A percentile compares a stretch with the other conserved stretches of the same genome.
Conservation (phyloP, 257 asterid species). For the Lycium barbarum region DNA sequence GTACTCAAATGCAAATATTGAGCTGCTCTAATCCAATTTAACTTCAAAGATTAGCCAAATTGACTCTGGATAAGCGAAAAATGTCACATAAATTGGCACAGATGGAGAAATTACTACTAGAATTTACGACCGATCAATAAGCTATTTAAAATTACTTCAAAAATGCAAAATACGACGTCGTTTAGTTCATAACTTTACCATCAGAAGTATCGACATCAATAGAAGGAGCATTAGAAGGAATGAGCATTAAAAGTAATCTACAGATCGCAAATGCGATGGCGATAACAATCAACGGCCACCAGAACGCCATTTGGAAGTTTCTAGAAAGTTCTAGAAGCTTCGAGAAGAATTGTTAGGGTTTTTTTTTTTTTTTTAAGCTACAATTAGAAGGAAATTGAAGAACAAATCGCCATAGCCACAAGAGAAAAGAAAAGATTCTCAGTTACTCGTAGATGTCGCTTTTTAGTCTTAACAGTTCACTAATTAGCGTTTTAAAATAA, state of each 20-base stretch:
- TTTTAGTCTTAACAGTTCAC: neutral
- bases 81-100: no score
- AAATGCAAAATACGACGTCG: neutral
- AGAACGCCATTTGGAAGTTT: constrained; percentile 73
- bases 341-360: constrained; percentile 11
- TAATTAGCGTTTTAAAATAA: no score
- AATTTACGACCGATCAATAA: neutral
- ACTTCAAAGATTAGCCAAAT: no score
- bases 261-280: constrained; percentile 85
- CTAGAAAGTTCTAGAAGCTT: neutral
- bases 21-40: no score
- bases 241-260: constrained; percentile 79
- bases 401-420: neutral
- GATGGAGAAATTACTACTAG: neutral
- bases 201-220: constrained; percentile 93
- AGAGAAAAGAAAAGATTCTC: neutral
- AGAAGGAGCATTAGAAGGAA: constrained; percentile 91
- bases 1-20: no score
- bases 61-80: no score
- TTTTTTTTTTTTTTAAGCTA: neutral
- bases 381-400: neutral
- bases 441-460: constrained; percentile 12
- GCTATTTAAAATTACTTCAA: neutral
- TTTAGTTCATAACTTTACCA: constrained; percentile 44
- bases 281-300: constrained; percentile 83